These are phyloP conservation scores for Phaeoacremonium minimum DNA, from an alignment of 2,329 filamentous ascomycete genomes.

Conservation along the genomic window DNA sequence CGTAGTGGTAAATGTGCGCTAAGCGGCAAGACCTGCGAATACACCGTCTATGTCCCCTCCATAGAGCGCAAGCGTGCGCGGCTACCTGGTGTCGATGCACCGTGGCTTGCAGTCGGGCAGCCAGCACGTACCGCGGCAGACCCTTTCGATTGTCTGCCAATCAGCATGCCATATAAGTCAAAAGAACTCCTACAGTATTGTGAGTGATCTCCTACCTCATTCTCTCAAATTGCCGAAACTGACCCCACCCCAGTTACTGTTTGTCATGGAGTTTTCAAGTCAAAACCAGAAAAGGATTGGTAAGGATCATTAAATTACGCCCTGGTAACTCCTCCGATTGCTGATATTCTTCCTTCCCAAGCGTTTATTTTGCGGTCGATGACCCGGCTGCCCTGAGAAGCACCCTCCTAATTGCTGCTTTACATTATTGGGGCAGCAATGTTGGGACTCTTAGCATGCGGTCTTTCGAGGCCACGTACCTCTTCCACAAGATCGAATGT, in stretches of 20 bases:
- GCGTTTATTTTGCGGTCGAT: background rate
- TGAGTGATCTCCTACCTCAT: conserved; percentile 1
- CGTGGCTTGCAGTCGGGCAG: conserved; percentile 1
- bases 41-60: background rate
- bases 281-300: background rate
- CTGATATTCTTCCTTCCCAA: background rate
- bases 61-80: background rate
- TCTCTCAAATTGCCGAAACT: background rate
- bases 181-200: conserved; percentile 4
- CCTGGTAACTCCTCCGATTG: background rate
- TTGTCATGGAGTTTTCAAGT: background rate
- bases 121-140: background rate
- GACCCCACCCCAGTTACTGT: background rate
- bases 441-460: background rate
- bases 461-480: conserved; percentile 4
- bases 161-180: conserved; percentile 5
- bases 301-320: background rate
- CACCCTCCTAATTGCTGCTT: conserved; percentile 4
- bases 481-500: conserved; percentile 6
- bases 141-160: conserved; percentile 3
- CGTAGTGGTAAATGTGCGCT: background rate
- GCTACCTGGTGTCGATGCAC: background rate
- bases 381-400: conserved; percentile 4
- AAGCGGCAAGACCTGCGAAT: background rate
- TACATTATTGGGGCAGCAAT: conserved; percentile 3